Percentiles rank a stretch among this genome's conserved stretches.
phyloP scores from a whole-genome alignment of 257 asterid genomes.

The Thymus mandschuricus region DNA sequence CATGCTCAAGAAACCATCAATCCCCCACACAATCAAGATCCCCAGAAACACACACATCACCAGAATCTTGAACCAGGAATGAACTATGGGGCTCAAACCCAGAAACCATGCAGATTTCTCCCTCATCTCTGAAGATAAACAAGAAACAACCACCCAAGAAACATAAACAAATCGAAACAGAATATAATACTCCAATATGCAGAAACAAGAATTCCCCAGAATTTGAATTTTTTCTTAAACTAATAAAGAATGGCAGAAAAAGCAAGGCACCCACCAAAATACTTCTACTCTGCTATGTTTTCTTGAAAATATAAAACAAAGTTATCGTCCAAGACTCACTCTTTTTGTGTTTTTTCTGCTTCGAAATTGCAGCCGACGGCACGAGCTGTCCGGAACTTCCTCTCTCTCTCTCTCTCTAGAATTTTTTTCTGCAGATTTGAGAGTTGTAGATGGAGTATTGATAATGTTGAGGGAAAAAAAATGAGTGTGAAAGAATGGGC shows the following conservation, averaged over 20 bases:
- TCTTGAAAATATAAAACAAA: slow-evolving; percentile 41
- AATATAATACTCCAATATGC: background rate
- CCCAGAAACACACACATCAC: slow-evolving; percentile 59
- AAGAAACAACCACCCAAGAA: slow-evolving; percentile 9
- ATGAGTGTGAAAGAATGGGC: background rate
- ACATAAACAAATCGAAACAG: background rate
- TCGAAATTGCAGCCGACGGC: slow-evolving; percentile 28
- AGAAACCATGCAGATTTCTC: slow-evolving; percentile 68
- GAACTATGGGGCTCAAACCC: slow-evolving; percentile 54
- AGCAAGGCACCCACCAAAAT: slow-evolving; percentile 34
- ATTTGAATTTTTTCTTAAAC: too few species aligned
- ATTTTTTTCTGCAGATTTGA: slow-evolving; percentile 4
- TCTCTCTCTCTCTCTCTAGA: slow-evolving; percentile 24
- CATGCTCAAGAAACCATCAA: slow-evolving; percentile 47
- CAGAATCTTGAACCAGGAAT: slow-evolving; percentile 68
- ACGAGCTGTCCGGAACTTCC: background rate
- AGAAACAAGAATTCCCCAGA: background rate
- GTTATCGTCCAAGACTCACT: slow-evolving; percentile 34
- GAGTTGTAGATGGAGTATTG: slow-evolving; percentile 18
- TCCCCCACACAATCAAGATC: slow-evolving; percentile 61
- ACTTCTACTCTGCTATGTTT: slow-evolving; percentile 17
- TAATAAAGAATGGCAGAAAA: slow-evolving; percentile 24
- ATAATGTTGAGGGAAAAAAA: background rate
- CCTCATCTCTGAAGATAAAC: slow-evolving; percentile 40
- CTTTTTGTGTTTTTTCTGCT: slow-evolving; percentile 16